Evolutionary conservation across 1,284 basidiomycete genomes (phyloP).

Genomic region (Fomitopsis pinicola): DNA sequence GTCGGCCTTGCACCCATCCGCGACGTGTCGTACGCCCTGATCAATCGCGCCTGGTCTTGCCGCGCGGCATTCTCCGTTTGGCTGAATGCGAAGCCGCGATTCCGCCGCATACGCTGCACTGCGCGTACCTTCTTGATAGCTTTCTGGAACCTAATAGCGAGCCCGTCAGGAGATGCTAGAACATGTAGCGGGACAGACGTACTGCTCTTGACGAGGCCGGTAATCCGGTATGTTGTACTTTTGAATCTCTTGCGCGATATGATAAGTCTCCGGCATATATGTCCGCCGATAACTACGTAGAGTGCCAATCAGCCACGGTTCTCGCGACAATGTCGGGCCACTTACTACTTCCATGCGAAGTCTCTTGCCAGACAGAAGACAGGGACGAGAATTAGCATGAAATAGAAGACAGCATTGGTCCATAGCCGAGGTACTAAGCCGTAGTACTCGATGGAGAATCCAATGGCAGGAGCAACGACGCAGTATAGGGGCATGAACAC

Average conservation of each 20-base stretch:
- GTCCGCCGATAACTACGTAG: slow-evolving; percentile 79
- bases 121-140: slow-evolving; percentile 98
- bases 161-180: not conserved
- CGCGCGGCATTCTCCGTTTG: slow-evolving; percentile 83
- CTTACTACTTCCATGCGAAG: slow-evolving; percentile 93
- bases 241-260: slow-evolving; percentile 95
- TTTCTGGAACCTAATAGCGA: slow-evolving; percentile 75
- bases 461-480: slow-evolving; percentile 80
- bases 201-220: slow-evolving; percentile 95
- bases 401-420: slow-evolving; percentile 86
- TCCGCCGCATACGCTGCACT: slow-evolving; percentile 90
- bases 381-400: slow-evolving; percentile 86
- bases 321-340: slow-evolving; percentile 14
- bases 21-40: slow-evolving; percentile 88
- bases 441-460: slow-evolving; percentile 87
- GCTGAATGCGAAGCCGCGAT: slow-evolving; percentile 94
- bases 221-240: slow-evolving; percentile 99
- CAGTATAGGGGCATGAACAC: slow-evolving; percentile 90
- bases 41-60: slow-evolving; percentile 85
- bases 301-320: not conserved
- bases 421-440: slow-evolving; percentile 88
- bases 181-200: slow-evolving; percentile 29
- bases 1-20: slow-evolving; percentile 64
- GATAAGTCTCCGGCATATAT: slow-evolving; percentile 88
- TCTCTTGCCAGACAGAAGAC: slow-evolving; percentile 87